Base-by-base conservation (phyloP, 352 stramenopile genomes). In the Blastocystis sp. region DNA sequence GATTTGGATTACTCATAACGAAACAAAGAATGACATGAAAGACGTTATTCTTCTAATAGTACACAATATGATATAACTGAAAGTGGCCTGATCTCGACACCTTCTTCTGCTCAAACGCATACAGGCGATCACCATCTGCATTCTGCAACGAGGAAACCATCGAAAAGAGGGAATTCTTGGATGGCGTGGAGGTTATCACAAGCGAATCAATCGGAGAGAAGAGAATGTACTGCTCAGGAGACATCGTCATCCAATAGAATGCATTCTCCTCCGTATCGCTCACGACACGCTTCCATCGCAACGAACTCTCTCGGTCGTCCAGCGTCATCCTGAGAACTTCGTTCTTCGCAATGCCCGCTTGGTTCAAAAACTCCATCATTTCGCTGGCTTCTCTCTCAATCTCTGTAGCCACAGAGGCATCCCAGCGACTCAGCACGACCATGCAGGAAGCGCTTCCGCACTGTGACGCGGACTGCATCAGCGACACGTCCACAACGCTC, bases 1-100 rank as follows among this genome's bases (percentile, higher is more conserved):
- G 29, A 57, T 78, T 56, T 32, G 44, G 32, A 59, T 21, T 78
- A 57, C 44, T 78, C 65, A 78, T 78, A 54, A 51, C 46, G 0
- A 46, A 11, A 34, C 4, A 75, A 32, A 75, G 1, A 32, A 54
- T 51, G 40, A 49, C 21, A 2, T 27, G 11, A 27, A 51, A 51
- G 7, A 75, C n/a, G 0, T 8, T 54, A 75, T 1, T 14, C 11
- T 59, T 11, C 11, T 11, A 32, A 59, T 59, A 32, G 51, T 59
- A 59, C n/a, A n/a, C 51, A 59, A 59, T 59, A 59, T 11, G 51
- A 59, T 59, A 59, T 59, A 59, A 59, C n/a, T 3, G n/a, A 27
- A 59, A 59, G 4, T 32, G 32, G 2, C 32, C 32, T 59, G 51
- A 14, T 3, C 18, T 14, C 7, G 51, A 32, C n/a, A 14, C 3